phyloP scores from a whole-genome alignment of 257 asterid species.

The Fraxinus cuspidata region DNA sequence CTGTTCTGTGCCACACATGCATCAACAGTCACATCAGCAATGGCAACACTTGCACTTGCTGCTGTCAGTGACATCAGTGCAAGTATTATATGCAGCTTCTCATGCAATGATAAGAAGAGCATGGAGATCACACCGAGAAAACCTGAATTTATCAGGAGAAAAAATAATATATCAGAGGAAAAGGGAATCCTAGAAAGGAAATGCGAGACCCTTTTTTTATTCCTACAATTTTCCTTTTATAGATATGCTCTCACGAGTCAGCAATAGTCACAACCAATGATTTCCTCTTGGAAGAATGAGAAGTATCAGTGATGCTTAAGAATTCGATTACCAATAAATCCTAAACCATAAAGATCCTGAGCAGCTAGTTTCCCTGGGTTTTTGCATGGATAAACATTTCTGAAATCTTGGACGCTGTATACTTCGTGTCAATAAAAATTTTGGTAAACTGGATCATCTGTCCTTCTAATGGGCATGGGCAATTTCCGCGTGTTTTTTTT shows the following conservation, averaged over 20 bases:
- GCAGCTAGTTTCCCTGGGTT: background rate
- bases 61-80: constrained; percentile 79
- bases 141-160: constrained; percentile 46
- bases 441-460: background rate
- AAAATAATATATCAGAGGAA: background rate
- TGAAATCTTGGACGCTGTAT: background rate
- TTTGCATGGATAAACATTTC: background rate
- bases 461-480: background rate
- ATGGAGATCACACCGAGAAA: constrained; percentile 69
- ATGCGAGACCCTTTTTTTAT: background rate
- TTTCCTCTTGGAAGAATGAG: background rate
- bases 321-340: background rate
- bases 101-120: constrained; percentile 74
- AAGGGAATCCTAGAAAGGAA: background rate
- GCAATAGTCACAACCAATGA: background rate
- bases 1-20: constrained; percentile 96
- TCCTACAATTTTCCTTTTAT: background rate
- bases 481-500: background rate
- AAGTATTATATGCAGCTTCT: constrained; percentile 62
- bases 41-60: constrained; percentile 93
- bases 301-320: background rate
- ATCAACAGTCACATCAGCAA: constrained; percentile 94
- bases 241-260: background rate
- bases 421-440: background rate
- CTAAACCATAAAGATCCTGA: background rate